A percentile compares a stretch with the other conserved stretches of the same genome.
Conservation (phyloP, 805 yeast species). For the Lipomyces spencermartinsiae region DNA sequence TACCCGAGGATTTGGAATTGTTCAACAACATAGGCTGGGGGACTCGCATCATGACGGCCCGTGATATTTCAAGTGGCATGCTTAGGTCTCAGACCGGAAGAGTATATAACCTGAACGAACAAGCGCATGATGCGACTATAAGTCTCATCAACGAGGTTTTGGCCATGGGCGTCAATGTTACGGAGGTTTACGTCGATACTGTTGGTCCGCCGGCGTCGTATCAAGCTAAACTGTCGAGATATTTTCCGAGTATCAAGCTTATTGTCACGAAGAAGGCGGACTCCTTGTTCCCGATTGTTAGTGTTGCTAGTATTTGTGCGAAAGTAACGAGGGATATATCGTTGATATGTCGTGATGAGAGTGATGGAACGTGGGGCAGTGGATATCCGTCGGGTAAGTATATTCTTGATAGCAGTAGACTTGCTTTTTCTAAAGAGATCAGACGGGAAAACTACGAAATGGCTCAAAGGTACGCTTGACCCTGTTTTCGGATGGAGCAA, state of each 20-base stretch:
- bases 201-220: constrained; percentile 94
- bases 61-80: constrained; percentile 91
- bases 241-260: constrained; percentile 73
- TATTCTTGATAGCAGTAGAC: background rate
- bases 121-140: constrained; percentile 95
- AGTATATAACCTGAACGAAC: constrained; percentile 82
- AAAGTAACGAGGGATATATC: constrained; percentile 89
- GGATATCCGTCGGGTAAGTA: constrained; percentile 76
- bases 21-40: constrained; percentile 80
- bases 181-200: constrained; percentile 86
- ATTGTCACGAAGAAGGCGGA: constrained; percentile 96
- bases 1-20: constrained; percentile 49
- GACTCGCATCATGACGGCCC: constrained; percentile 81
- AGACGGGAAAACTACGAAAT: constrained; percentile 82
- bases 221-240: constrained; percentile 69
- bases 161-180: constrained; percentile 65
- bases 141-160: constrained; percentile 70
- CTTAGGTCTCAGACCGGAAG: constrained; percentile 61
- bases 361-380: constrained; percentile 67
- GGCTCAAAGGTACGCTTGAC: constrained; percentile 72
- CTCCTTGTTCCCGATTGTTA: constrained; percentile 86
- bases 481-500: constrained; percentile 85
- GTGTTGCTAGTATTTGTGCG: constrained; percentile 94
- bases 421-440: background rate
- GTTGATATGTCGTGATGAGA: constrained; percentile 47